These are phyloP conservation scores for Iris pallida DNA, from an alignment of 116 monocot species.

Conservation along the genomic window DNA sequence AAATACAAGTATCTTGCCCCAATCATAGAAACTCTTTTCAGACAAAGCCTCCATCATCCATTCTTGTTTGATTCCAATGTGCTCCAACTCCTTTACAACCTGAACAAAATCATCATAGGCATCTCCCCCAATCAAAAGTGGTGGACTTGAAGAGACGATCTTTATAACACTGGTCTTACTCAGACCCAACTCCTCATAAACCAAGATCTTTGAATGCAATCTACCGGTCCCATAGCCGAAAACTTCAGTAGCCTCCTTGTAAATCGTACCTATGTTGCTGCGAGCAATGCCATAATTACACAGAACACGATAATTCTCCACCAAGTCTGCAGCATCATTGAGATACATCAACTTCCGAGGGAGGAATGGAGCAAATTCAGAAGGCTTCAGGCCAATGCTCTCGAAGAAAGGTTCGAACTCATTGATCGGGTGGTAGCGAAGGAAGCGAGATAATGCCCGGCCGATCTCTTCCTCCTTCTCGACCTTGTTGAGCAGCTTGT, in stretches of 20 bases:
- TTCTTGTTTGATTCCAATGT: conserved; percentile 20
- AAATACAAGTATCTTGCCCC: conserved; percentile 28
- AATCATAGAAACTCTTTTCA: conserved; percentile 33
- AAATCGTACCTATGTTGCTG: conserved; percentile 30
- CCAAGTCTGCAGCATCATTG: conserved; percentile 16
- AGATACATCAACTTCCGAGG: conserved; percentile 29
- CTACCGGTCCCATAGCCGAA: conserved; percentile 23
- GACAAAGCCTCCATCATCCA: conserved; percentile 31
- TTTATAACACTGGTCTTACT: conserved; percentile 37
- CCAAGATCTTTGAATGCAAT: conserved; percentile 28
- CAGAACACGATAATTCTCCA: conserved; percentile 25
- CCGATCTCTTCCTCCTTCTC: conserved; percentile 17
- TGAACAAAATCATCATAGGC: conserved; percentile 24
- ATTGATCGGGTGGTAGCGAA: conserved; percentile 33
- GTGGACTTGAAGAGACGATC: conserved; percentile 24
- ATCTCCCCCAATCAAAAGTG: conserved; percentile 27
- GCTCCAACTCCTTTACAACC: conserved; percentile 28
- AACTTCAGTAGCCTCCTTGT: conserved; percentile 16
- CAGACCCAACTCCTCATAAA: conserved; percentile 37
- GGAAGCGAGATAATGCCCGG: conserved; percentile 14
- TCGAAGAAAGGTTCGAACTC: conserved; percentile 40
- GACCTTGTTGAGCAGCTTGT: conserved; percentile 21
- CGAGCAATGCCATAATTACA: conserved; percentile 31
- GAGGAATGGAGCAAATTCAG: conserved; percentile 25
- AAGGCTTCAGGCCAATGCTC: conserved; percentile 31